Evolutionary conservation across 2,329 filamentous ascomycete species (phyloP), one percentile per base, ranked within the genome.

Genomic region (Cordyceps pruinosa): DNA sequence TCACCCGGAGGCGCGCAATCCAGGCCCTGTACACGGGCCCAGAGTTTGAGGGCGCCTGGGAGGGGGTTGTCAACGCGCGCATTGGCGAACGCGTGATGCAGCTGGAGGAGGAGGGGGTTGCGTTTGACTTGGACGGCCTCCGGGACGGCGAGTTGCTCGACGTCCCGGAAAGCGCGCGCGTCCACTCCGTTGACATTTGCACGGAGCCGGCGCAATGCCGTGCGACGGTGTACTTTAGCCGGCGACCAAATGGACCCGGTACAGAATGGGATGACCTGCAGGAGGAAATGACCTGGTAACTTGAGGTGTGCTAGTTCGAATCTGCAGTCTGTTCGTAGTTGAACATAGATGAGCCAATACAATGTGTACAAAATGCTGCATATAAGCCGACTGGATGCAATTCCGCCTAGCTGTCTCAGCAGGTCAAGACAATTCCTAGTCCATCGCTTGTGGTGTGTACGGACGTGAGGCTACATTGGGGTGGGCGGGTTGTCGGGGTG

Each of bases 91-190:
- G 37, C 13, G 48, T 60, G 13, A 52, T 61, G 45, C 39, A 54
- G 26, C 13, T 60, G 13, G 61, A 63, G 45, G 60, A 61, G 37
- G 55, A 49, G 6, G 58, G 58, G n/a, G 10, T 58, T 9, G 17
- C 26, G 7, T 60, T 52, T 19, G 37, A 52, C 19, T 10, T 58
- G 25, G 44, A 45, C 7, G 19, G 57, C 7, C 45, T 58, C 3
- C 48, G 63, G 19, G 63, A 66, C 9, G 56, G 49, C 5, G 56
- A 58, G 39, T n/a, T 58, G 34, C 25, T 58, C 51, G 63, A 61
- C 34, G 52, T 62, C 41, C 41, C 35, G 5, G 48, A 60, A n/a
- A 30, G 49, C 6, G 44, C 52, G 28, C 48, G 54, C n/a, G 35
- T 55, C 2, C 52, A 59, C 41, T 45, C 57, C 17, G 57, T 59